These are phyloP conservation scores for Hypoxylon sp. DNA, from an alignment of 2,329 filamentous ascomycete species.

Conservation along the genomic window DNA sequence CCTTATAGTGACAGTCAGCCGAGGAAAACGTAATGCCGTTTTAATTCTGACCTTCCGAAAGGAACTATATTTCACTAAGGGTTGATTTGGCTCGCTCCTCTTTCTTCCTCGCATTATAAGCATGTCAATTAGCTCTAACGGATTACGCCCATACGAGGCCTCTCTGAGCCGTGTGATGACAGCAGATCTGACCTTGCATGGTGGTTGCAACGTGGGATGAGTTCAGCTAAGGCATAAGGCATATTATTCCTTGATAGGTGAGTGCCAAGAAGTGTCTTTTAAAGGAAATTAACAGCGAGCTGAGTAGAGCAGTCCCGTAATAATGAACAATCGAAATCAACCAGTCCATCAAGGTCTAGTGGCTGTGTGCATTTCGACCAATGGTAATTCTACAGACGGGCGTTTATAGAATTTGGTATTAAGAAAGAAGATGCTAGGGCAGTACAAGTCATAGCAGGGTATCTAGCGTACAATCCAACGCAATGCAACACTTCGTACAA, in stretches of 20 bases:
- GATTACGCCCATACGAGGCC: too few relatives aligned
- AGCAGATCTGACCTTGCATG: background rate
- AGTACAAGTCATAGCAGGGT: slow-evolving; percentile 12
- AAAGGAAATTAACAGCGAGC: background rate
- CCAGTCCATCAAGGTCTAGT: background rate
- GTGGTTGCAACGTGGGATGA: background rate
- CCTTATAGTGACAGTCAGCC: background rate
- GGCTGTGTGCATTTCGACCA: slow-evolving; percentile 13
- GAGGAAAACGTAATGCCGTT: background rate
- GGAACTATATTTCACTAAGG: background rate
- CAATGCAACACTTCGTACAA: slow-evolving; percentile 7
- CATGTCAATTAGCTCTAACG: too few relatives aligned
- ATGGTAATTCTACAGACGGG: background rate
- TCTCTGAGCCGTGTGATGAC: background rate
- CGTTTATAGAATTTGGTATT: background rate
- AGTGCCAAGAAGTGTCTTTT: background rate
- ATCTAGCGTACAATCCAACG: slow-evolving; percentile 19
- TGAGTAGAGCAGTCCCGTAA: background rate
- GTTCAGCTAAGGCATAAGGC: slow-evolving; percentile 9
- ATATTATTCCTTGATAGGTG: background rate
- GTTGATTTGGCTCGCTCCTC: background rate
- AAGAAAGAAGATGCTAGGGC: background rate
- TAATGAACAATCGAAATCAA: background rate
- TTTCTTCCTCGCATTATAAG: too few relatives aligned
- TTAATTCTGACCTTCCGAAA: background rate